Conservation (phyloP, 306 rosid species). For the Sphenostylis stenocarpa region DNA sequence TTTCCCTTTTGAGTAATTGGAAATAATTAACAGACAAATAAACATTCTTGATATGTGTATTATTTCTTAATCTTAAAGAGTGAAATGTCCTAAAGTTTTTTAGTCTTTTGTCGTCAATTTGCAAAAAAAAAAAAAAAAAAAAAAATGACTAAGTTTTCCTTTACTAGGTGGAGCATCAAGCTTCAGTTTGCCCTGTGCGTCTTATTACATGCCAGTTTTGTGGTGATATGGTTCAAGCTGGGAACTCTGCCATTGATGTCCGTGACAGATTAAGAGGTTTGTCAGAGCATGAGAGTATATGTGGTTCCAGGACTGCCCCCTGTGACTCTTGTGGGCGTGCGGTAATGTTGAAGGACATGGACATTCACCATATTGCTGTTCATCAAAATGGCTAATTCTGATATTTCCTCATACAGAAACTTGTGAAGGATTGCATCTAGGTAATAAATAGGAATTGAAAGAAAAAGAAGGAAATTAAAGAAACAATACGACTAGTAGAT, state of each 20-base stretch:
- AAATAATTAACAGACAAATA: neutral
- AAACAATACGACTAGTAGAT: neutral
- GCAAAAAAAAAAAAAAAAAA: too few relatives aligned
- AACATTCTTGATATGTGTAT: neutral
- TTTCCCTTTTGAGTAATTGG: neutral
- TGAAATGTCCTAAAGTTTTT: neutral
- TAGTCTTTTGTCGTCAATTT: neutral
- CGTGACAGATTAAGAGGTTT: conserved; percentile 88
- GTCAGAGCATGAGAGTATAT: conserved; percentile 88
- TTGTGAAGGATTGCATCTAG: neutral
- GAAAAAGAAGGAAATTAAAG: neutral
- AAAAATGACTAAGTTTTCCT: neutral
- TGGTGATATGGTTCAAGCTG: conserved; percentile 98
- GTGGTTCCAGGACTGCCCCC: conserved; percentile 94
- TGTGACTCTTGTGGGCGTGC: conserved; percentile 98
- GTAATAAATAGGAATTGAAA: neutral
- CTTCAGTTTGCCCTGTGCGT: conserved; percentile 73
- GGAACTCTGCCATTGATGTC: conserved; percentile 67
- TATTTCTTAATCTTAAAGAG: neutral
- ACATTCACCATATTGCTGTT: conserved; percentile 89
- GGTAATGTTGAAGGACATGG: conserved; percentile 98
- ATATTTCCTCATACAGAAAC: neutral
- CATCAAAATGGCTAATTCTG: conserved; percentile 72
- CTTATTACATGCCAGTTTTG: conserved; percentile 81
- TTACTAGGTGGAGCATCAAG: conserved; percentile 82